phyloP scores from a whole-genome alignment of 2,329 filamentous ascomycete species.

The Tolypocladium tundrense region DNA sequence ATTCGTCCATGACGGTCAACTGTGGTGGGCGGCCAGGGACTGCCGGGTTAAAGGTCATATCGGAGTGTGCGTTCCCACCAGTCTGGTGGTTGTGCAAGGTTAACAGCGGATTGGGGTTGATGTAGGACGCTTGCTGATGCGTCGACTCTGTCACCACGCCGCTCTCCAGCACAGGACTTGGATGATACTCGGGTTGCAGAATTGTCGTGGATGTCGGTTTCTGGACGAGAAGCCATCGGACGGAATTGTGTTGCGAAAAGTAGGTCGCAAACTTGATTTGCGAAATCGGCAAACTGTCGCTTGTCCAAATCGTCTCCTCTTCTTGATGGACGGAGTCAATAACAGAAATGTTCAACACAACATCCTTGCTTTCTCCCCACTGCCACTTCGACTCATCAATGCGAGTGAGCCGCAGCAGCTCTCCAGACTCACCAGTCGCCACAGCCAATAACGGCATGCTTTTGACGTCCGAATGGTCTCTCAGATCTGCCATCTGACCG shows the following conservation, averaged over 20 bases:
- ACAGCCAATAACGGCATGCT: slow-evolving; percentile 31
- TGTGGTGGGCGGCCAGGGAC: slow-evolving; percentile 40
- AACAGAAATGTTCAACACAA: slow-evolving; percentile 35
- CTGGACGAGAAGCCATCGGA: slow-evolving; percentile 44
- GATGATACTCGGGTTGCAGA: slow-evolving; percentile 39
- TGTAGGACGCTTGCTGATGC: slow-evolving; percentile 30
- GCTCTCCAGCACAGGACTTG: slow-evolving; percentile 19
- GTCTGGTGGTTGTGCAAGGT: slow-evolving; percentile 41
- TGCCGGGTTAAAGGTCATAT: slow-evolving; percentile 54
- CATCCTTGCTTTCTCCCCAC: slow-evolving; percentile 38
- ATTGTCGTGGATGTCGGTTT: slow-evolving; percentile 40
- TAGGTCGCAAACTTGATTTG: slow-evolving; percentile 39
- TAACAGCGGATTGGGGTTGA: slow-evolving; percentile 46
- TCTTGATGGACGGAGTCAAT: slow-evolving; percentile 31
- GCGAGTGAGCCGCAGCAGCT: slow-evolving; percentile 44
- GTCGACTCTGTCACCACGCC: slow-evolving; percentile 2
- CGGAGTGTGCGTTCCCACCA: slow-evolving; percentile 45
- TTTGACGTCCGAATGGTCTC: slow-evolving; percentile 12
- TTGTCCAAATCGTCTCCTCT: slow-evolving; percentile 43
- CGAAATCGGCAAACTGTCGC: slow-evolving; percentile 37
- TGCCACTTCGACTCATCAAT: slow-evolving; percentile 40
- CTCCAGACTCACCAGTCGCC: slow-evolving; percentile 45
- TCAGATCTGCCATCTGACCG: slow-evolving; percentile 40
- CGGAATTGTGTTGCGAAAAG: slow-evolving; percentile 21
- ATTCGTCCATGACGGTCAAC: slow-evolving; percentile 54